Conservation (phyloP, 768 basidiomycete species). For the Tephrocybe sp. region DNA sequence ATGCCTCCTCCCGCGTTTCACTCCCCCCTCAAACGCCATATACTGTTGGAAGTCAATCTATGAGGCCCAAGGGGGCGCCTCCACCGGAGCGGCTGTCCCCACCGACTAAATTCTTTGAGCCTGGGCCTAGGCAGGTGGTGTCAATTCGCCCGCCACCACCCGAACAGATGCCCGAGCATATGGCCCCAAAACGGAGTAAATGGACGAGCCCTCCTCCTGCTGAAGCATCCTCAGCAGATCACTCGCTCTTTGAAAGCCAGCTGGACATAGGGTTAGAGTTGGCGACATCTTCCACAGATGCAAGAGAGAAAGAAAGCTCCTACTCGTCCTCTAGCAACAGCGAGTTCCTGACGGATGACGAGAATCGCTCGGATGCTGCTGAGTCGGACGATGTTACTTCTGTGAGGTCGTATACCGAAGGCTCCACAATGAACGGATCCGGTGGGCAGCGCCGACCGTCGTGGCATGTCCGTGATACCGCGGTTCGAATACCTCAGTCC, state of each 20-base stretch:
- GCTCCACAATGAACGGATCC: constrained; percentile 26
- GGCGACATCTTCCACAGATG: constrained; percentile 63
- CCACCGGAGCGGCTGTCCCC: constrained; percentile 54
- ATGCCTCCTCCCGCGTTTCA: constrained; percentile 39
- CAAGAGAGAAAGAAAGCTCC: constrained; percentile 51
- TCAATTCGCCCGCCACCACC: constrained; percentile 54
- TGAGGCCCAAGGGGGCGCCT: constrained; percentile 45
- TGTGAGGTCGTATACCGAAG: constrained; percentile 64
- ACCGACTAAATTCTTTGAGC: constrained; percentile 48
- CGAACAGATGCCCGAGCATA: constrained; percentile 82
- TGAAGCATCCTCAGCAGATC: constrained; percentile 68
- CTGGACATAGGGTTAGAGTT: constrained; percentile 66
- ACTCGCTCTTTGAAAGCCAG: constrained; percentile 64
- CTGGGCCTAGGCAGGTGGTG: constrained; percentile 31
- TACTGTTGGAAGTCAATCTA: constrained; percentile 60
- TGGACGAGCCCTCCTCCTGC: constrained; percentile 88
- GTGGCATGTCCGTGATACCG: constrained; percentile 41
- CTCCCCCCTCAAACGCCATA: constrained; percentile 74
- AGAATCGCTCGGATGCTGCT: constrained; percentile 53
- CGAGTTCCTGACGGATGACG: constrained; percentile 69
- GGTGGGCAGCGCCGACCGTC: constrained; percentile 45
- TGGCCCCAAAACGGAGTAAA: constrained; percentile 78
- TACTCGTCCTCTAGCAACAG: constrained; percentile 63
- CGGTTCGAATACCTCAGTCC: constrained; percentile 23
- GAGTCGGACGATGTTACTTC: constrained; percentile 74